phyloP scores from a whole-genome alignment of 2,329 filamentous ascomycete species.

The Colletotrichum incanum region DNA sequence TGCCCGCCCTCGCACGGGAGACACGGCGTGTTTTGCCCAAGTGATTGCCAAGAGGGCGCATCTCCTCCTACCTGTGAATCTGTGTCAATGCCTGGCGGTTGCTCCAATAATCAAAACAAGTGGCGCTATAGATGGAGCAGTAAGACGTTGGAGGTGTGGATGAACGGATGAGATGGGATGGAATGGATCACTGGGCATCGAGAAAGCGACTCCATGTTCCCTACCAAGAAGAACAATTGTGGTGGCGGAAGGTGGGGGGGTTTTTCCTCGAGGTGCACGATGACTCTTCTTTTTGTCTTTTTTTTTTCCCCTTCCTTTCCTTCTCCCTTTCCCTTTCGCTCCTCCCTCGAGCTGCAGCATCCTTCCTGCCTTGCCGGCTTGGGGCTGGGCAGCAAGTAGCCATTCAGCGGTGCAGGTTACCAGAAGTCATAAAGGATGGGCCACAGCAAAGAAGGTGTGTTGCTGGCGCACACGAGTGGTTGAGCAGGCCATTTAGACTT shows the following conservation, averaged over 20 bases:
- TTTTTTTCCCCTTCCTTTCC: background rate
- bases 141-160: conserved; percentile 9
- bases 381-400: conserved; percentile 41
- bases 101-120: conserved; percentile 8
- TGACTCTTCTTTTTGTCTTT: conserved; percentile 24
- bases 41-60: conserved; percentile 10
- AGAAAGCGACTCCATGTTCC: conserved; percentile 5
- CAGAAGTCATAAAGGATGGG: conserved; percentile 30
- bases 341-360: background rate
- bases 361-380: conserved; percentile 34
- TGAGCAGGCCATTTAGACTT: conserved; percentile 28
- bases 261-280: conserved; percentile 3
- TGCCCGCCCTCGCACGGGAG: conserved; percentile 15
- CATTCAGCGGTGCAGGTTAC: conserved; percentile 31
- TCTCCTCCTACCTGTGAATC: background rate
- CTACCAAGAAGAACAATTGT: background rate
- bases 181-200: conserved; percentile 1
- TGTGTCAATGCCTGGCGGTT: background rate
- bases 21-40: conserved; percentile 20
- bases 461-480: conserved; percentile 36
- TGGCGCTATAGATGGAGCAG: conserved; percentile 10
- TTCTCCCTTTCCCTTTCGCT: conserved; percentile 1
- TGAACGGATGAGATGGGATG: conserved; percentile 15
- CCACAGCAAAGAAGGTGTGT: conserved; percentile 35
- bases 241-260: conserved; percentile 29